phyloP scores from a whole-genome alignment of 805 yeast species.

The Ogataea neopini region DNA sequence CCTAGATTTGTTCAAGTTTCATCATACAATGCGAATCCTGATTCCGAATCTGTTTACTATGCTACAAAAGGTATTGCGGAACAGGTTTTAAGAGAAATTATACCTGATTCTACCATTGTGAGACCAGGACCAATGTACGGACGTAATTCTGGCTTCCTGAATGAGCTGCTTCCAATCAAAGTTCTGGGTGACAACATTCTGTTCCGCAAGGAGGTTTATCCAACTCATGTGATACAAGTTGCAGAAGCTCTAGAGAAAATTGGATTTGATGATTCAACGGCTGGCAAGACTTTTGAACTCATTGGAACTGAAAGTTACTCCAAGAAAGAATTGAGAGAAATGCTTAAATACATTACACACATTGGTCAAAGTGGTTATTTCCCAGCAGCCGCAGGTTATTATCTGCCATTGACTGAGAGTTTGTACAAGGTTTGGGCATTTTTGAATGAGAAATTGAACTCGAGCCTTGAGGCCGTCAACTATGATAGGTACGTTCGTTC shows the following conservation, averaged over 20 bases:
- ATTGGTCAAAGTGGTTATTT: slow-evolving; percentile 37
- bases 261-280: slow-evolving; percentile 78
- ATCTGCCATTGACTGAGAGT: slow-evolving; percentile 43
- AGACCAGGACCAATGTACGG: slow-evolving; percentile 85
- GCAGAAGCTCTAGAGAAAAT: slow-evolving; percentile 77
- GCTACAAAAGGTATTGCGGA: slow-evolving; percentile 83
- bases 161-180: slow-evolving; percentile 55
- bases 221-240: slow-evolving; percentile 77
- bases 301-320: slow-evolving; percentile 69
- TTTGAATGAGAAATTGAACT: slow-evolving; percentile 48
- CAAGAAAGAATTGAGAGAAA: slow-evolving; percentile 62
- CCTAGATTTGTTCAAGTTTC: slow-evolving; percentile 80
- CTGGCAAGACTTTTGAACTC: slow-evolving; percentile 74
- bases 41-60: slow-evolving; percentile 67
- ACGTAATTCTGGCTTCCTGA: slow-evolving; percentile 67
- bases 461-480: slow-evolving; percentile 41
- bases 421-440: slow-evolving; percentile 30
- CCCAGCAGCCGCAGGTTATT: slow-evolving; percentile 39
- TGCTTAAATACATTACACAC: slow-evolving; percentile 54
- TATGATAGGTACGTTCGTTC: slow-evolving; percentile 78
- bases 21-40: slow-evolving; percentile 69
- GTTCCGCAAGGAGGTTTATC: slow-evolving; percentile 63
- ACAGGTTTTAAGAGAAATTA: slow-evolving; percentile 60
- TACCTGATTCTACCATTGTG: slow-evolving; percentile 79
- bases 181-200: slow-evolving; percentile 66